A percentile compares a stretch with the other conserved stretches of the same genome.
Conservation (phyloP, 345 rosid species). For the Rhizophora mangle region DNA sequence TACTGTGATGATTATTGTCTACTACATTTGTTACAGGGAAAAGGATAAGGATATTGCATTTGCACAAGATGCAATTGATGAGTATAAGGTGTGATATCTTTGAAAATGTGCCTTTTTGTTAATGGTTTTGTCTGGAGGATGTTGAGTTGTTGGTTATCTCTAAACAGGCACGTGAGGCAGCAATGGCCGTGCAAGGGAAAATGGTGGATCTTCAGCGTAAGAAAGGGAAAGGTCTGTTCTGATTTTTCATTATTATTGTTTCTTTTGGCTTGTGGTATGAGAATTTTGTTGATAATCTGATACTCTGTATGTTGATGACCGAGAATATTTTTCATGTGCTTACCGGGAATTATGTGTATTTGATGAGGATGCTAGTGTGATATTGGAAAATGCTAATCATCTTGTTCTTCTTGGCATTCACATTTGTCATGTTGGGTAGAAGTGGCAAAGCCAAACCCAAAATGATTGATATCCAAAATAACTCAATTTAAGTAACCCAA, state of each 20-base stretch:
- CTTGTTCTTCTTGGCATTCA: too few relatives aligned
- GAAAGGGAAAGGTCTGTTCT: conserved; percentile 79
- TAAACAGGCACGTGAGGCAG: conserved; percentile 91
- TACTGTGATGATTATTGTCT: conserved; percentile 6
- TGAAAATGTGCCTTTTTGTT: conserved; percentile 16
- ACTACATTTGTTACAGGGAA: conserved; percentile 59
- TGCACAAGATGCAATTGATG: conserved; percentile 96
- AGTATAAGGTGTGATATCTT: conserved; percentile 61
- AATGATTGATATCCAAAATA: too few relatives aligned
- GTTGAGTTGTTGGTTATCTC: conserved; percentile 1
- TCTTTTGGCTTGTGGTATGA: neutral
- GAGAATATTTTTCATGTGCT: too few relatives aligned
- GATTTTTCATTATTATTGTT: neutral
- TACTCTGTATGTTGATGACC: too few relatives aligned
- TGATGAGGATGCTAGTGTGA: too few relatives aligned
- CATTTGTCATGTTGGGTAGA: too few relatives aligned
- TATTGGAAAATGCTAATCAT: too few relatives aligned
- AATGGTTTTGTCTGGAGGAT: neutral
- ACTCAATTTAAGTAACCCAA: too few relatives aligned
- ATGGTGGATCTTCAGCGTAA: conserved; percentile 88
- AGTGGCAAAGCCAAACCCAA: too few relatives aligned
- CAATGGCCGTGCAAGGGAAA: conserved; percentile 81
- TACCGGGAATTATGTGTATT: too few relatives aligned
- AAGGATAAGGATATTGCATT: conserved; percentile 80
- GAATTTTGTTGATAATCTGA: neutral